phyloP scores from a whole-genome alignment of 768 basidiomycete species.

The Mycena polygramma region DNA sequence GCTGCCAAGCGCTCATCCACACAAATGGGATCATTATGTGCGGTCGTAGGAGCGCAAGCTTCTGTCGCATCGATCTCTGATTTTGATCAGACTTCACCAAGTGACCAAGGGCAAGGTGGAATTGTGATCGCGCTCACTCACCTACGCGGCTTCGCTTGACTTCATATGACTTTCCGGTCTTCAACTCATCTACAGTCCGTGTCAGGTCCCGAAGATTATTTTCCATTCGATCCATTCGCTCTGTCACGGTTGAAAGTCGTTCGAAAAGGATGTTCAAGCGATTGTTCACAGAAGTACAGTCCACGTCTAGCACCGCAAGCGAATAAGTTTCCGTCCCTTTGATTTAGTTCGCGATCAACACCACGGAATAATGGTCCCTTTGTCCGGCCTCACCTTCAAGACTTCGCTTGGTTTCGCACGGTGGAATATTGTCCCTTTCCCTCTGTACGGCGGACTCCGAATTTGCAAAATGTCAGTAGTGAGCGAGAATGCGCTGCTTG shows the following conservation, averaged over 20 bases:
- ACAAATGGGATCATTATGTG: too few species aligned
- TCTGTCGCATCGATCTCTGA: too few species aligned
- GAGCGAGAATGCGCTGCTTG: background rate
- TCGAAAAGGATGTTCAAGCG: background rate
- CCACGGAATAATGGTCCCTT: background rate
- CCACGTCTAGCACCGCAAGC: background rate
- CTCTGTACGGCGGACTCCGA: too few species aligned
- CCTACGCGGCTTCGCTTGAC: too few species aligned
- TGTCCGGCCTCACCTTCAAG: background rate
- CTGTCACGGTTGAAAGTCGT: background rate
- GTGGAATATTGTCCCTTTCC: background rate
- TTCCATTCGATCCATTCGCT: background rate
- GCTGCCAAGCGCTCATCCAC: too few species aligned
- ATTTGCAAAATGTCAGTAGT: background rate
- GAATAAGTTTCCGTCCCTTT: background rate
- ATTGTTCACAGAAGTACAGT: background rate
- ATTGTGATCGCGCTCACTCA: too few species aligned
- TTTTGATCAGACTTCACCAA: too few species aligned
- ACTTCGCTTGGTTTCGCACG: background rate
- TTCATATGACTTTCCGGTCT: too few species aligned
- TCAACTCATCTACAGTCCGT: background rate
- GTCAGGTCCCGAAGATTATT: background rate
- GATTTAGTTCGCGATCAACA: background rate
- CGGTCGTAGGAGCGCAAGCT: too few species aligned
- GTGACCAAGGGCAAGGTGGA: too few species aligned